A percentile compares a stretch with the other conserved stretches of the same genome.
These are phyloP conservation scores for Sutorius australiensis DNA, from an alignment of 768 basidiomycete species.

Conservation along the genomic window DNA sequence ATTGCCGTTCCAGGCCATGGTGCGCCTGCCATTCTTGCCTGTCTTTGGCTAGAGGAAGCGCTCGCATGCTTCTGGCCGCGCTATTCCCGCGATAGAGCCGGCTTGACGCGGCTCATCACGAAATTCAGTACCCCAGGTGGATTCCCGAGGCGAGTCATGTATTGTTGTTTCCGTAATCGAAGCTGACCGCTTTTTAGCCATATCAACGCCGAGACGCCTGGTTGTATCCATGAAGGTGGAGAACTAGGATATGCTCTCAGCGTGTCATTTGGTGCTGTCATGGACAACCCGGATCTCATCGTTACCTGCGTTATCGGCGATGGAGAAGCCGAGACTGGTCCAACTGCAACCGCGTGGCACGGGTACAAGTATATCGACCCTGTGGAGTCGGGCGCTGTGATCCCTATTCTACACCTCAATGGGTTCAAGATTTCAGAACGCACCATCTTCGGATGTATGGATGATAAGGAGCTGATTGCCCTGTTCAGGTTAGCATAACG, in stretches of 20 bases:
- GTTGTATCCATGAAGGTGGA: conserved; percentile 87
- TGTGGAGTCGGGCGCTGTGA: conserved; percentile 83
- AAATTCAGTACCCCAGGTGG: conserved; percentile 81
- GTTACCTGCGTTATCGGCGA: conserved; percentile 83
- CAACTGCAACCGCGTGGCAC: conserved; percentile 82
- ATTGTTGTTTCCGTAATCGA: background rate
- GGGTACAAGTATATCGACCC: conserved; percentile 90
- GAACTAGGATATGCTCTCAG: conserved; percentile 87
- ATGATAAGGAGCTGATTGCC: conserved; percentile 73
- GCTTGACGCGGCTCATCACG: conserved; percentile 65
- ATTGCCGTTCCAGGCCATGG: conserved; percentile 54
- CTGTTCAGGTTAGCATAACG: conserved; percentile 56
- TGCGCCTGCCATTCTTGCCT: conserved; percentile 82
- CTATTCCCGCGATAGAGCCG: conserved; percentile 52
- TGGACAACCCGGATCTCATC: conserved; percentile 88
- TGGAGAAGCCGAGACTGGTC: conserved; percentile 81
- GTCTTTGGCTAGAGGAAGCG: conserved; percentile 82
- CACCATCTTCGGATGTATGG: conserved; percentile 89
- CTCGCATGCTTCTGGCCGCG: conserved; percentile 54
- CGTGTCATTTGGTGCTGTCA: conserved; percentile 82
- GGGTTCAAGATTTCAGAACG: conserved; percentile 90
- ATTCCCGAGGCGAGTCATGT: conserved; percentile 59
- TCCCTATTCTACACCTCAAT: conserved; percentile 86
- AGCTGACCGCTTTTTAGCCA: conserved; percentile 39
- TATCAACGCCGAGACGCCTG: conserved; percentile 85